Percentiles rank a stretch among this genome's conserved stretches.
Evolutionary conservation across 75 land plant genomes (phyloP).

Genomic region (Cupressus sempervirens): DNA sequence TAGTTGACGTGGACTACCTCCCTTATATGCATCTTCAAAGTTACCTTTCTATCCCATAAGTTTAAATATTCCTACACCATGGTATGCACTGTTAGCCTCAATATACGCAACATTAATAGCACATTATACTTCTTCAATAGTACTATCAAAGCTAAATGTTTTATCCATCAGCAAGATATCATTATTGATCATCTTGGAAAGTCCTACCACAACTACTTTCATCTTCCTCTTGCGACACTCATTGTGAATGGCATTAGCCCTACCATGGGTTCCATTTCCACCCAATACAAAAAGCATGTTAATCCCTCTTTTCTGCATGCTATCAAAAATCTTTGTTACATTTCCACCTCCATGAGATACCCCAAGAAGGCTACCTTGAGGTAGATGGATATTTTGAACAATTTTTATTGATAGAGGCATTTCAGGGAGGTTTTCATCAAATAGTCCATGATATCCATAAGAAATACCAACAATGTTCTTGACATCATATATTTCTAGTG

Average conservation of each 20-base stretch:
- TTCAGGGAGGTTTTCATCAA: slow-evolving; percentile 42
- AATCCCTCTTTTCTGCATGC: slow-evolving; percentile 74
- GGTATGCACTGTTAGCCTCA: too few species aligned
- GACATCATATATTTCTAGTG: slow-evolving; percentile 90
- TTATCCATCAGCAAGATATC: slow-evolving; percentile 89
- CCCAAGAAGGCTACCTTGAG: slow-evolving; percentile 90
- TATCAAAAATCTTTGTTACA: slow-evolving; percentile 72
- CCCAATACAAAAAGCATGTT: slow-evolving; percentile 97
- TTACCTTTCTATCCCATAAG: too few species aligned
- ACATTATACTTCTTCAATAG: slow-evolving; percentile 94
- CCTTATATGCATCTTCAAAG: too few species aligned
- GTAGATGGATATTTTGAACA: slow-evolving; percentile 78
- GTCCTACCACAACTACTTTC: slow-evolving; percentile 81
- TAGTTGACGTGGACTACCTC: too few species aligned
- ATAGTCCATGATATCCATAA: slow-evolving; percentile 86
- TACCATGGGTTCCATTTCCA: slow-evolving; percentile 98
- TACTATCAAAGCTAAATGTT: slow-evolving; percentile 98
- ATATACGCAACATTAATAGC: slow-evolving; percentile 96
- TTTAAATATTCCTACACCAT: too few species aligned
- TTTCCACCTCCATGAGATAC: slow-evolving; percentile 87
- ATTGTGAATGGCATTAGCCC: slow-evolving; percentile 84
- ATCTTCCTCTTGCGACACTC: slow-evolving; percentile 73
- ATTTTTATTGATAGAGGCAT: slow-evolving; percentile 58
- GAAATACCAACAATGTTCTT: slow-evolving; percentile 76
- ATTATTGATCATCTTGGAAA: slow-evolving; percentile 98